Conservation (phyloP, 805 yeast genomes). For the Maudiozyma serrabonitensis region DNA sequence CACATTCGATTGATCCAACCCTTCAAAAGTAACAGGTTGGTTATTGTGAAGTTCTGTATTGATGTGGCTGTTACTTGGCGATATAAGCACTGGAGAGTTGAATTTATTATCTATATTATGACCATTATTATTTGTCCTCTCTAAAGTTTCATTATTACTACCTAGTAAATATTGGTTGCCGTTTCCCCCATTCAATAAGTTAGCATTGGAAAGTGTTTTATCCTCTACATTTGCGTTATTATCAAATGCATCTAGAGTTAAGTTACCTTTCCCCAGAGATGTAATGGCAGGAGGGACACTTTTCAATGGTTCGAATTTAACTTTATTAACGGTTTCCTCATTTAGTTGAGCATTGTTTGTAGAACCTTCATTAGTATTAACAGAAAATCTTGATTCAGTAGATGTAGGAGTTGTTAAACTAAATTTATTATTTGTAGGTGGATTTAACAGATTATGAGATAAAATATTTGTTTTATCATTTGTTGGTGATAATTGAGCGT, state of each 20-base stretch:
- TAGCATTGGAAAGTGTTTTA: background rate
- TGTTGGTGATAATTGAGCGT: background rate
- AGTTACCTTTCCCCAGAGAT: conserved; percentile 47
- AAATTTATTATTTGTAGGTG: background rate
- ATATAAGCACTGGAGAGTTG: background rate
- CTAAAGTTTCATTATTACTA: background rate
- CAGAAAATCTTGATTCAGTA: background rate
- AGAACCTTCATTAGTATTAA: background rate
- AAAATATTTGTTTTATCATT: background rate
- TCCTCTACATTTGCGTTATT: conserved; percentile 4
- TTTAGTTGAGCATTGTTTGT: background rate
- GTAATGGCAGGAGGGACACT: conserved; percentile 37
- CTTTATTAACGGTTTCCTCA: conserved; percentile 12
- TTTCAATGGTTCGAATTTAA: conserved; percentile 23
- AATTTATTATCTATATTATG: background rate
- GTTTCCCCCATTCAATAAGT: background rate
- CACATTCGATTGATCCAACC: background rate
- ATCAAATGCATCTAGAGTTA: conserved; percentile 32
- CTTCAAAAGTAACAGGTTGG: background rate
- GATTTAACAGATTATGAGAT: background rate
- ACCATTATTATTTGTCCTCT: no score
- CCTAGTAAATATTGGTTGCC: background rate
- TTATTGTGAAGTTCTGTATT: background rate
- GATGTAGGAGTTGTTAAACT: background rate
- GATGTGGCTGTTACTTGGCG: background rate